phyloP scores from a whole-genome alignment of 345 rosid genomes.

The Euclidium syriacum region DNA sequence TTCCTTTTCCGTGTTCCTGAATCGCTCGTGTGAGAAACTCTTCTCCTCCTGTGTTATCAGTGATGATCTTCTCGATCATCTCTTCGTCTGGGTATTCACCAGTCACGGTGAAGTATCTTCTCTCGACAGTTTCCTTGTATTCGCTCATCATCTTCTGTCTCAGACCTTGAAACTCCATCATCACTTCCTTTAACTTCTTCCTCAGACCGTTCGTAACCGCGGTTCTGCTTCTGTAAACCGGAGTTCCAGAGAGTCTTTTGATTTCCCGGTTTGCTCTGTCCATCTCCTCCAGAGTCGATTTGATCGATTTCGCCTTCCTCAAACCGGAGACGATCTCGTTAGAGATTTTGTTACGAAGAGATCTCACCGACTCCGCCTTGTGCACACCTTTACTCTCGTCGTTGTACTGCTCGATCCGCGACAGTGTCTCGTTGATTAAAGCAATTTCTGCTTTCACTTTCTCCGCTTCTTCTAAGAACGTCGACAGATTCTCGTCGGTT shows the following conservation, averaged over 20 bases:
- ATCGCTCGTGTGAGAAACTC: constrained; percentile 63
- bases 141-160: constrained; percentile 91
- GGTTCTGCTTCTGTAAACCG: constrained; percentile 65
- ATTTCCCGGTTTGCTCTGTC: constrained; percentile 73
- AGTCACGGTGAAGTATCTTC: constrained; percentile 88
- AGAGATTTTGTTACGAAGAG: constrained; percentile 62
- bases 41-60: constrained; percentile 64
- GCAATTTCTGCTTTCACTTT: constrained; percentile 77
- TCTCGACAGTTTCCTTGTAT: constrained; percentile 81
- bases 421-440: constrained; percentile 54
- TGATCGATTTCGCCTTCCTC: constrained; percentile 55
- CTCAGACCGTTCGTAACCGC: constrained; percentile 81
- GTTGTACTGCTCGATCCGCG: constrained; percentile 55
- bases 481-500: constrained; percentile 63
- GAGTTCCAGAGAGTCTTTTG: constrained; percentile 78
- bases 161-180: constrained; percentile 93
- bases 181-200: constrained; percentile 76
- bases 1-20: constrained; percentile 93
- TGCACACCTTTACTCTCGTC: constrained; percentile 83
- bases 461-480: constrained; percentile 91
- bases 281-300: constrained; percentile 77
- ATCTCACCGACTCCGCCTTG: constrained; percentile 65
- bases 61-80: constrained; percentile 75
- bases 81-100: constrained; percentile 85
- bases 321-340: constrained; percentile 60